phyloP scores from a whole-genome alignment of 441 rosid species.

The Pelargonium hybrid region DNA sequence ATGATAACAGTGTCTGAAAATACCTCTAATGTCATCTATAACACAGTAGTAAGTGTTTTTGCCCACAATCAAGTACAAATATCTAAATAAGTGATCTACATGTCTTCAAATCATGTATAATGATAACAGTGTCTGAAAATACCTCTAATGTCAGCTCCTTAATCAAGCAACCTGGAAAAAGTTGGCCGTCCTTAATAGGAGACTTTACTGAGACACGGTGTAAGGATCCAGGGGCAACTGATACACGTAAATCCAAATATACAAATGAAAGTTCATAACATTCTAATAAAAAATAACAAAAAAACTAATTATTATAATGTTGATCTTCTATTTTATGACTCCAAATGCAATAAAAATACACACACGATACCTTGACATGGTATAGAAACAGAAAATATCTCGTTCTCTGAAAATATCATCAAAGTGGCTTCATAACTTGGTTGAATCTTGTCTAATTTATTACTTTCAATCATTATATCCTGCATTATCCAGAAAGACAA shows the following conservation, averaged over 20 bases:
- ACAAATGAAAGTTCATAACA: not conserved
- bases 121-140: slow-evolving; percentile 13
- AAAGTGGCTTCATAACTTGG: slow-evolving; percentile 41
- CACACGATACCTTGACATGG: slow-evolving; percentile 43
- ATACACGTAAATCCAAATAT: slow-evolving; percentile 11
- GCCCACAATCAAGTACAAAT: not conserved
- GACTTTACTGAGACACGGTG: slow-evolving; percentile 23
- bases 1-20: slow-evolving; percentile 8
- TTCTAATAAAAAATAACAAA: not conserved
- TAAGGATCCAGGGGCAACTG: slow-evolving; percentile 46
- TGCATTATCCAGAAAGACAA: slow-evolving; percentile 19
- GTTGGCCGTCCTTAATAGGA: slow-evolving; percentile 17
- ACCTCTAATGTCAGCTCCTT: slow-evolving; percentile 46
- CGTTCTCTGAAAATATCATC: slow-evolving; percentile 28
- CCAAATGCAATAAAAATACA: not conserved
- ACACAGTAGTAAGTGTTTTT: not conserved
- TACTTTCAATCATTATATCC: slow-evolving; percentile 37
- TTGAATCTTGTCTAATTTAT: slow-evolving; percentile 33
- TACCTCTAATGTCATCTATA: slow-evolving; percentile 45
- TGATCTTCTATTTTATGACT: too few species aligned
- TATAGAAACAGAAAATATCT: slow-evolving; percentile 29
- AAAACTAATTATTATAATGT: not conserved
- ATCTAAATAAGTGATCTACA: not conserved
- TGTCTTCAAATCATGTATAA: not conserved
- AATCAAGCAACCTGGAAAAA: slow-evolving; percentile 38